Conservation (phyloP, 2,329 filamentous ascomycete genomes). For the Colletotrichum brevisporum region DNA sequence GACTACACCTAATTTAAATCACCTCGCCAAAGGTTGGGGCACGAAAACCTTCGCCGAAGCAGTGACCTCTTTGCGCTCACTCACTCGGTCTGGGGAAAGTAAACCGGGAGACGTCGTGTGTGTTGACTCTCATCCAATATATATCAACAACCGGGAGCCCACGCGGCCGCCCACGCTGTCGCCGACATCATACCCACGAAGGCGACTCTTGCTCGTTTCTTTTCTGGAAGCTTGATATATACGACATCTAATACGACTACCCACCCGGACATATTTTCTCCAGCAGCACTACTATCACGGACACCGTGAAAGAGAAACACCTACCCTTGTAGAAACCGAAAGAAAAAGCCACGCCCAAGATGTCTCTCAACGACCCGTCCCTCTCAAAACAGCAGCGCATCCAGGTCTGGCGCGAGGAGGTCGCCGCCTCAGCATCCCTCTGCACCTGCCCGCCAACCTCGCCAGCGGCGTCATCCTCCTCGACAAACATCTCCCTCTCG, state of each 20-base stretch:
- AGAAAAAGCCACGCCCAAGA: background rate
- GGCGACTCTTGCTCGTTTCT: constrained; percentile 5
- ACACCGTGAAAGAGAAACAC: background rate
- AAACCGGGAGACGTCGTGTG: background rate
- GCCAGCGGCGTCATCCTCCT: constrained; percentile 45
- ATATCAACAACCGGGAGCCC: constrained; percentile 8
- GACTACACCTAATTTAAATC: constrained; percentile 18
- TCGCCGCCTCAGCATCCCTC: constrained; percentile 53
- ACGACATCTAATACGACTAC: background rate
- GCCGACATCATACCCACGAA: background rate
- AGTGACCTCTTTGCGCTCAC: constrained; percentile 3
- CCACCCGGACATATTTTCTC: background rate
- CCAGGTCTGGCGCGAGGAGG: constrained; percentile 65
- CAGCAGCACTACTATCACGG: background rate
- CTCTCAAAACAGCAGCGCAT: constrained; percentile 52
- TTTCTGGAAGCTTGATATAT: constrained; percentile 10
- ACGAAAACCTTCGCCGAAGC: constrained; percentile 16
- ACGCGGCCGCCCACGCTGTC: background rate
- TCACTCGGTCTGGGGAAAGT: constrained; percentile 11
- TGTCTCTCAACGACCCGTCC: constrained; percentile 26
- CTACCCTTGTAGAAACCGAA: background rate
- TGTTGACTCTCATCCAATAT: background rate
- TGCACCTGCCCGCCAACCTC: constrained; percentile 52
- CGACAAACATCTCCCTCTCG: constrained; percentile 40
- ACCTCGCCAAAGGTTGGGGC: background rate